A percentile compares a stretch with the other conserved stretches of the same genome.
Evolutionary conservation across 768 basidiomycete species (phyloP).

Genomic region (Megacollybia marginata): DNA sequence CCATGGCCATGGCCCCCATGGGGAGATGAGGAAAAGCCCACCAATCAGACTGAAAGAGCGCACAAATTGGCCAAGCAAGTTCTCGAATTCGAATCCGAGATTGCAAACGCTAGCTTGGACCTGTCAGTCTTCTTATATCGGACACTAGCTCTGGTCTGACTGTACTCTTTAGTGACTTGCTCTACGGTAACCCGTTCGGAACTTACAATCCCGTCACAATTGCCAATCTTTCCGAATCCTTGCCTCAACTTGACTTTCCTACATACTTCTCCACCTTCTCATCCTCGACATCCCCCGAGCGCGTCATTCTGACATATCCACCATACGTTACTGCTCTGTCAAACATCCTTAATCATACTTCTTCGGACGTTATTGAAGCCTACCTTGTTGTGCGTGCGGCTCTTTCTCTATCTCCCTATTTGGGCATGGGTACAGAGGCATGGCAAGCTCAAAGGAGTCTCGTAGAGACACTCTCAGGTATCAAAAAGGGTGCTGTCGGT

Average conservation of each 20-base stretch:
- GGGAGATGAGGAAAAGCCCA: constrained; percentile 39
- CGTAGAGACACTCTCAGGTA: constrained; percentile 67
- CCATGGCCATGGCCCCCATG: constrained; percentile 82
- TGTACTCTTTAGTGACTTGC: constrained; percentile 40
- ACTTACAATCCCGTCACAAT: constrained; percentile 84
- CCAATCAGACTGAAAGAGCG: constrained; percentile 47
- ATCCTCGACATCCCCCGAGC: constrained; percentile 65
- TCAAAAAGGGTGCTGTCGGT: constrained; percentile 80
- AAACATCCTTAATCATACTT: constrained; percentile 58
- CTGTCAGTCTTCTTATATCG: constrained; percentile 36
- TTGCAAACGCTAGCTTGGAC: constrained; percentile 78
- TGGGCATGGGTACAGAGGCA: constrained; percentile 70
- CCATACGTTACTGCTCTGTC: constrained; percentile 65
- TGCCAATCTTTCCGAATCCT: constrained; percentile 54
- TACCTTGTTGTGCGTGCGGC: constrained; percentile 82
- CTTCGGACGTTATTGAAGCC: constrained; percentile 69
- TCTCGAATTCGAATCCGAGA: constrained; percentile 66
- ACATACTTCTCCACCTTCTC: constrained; percentile 85
- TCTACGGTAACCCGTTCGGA: constrained; percentile 73
- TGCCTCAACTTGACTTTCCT: constrained; percentile 75
- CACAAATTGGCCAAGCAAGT: constrained; percentile 63
- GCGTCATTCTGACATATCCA: constrained; percentile 79
- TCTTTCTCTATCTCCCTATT: constrained; percentile 55
- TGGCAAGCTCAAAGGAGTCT: constrained; percentile 71
- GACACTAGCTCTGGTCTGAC: neutral